Percentiles rank a stretch among this genome's conserved stretches.
Evolutionary conservation across 257 asterid species (phyloP).

Genomic region (Scutellaria barbata): DNA sequence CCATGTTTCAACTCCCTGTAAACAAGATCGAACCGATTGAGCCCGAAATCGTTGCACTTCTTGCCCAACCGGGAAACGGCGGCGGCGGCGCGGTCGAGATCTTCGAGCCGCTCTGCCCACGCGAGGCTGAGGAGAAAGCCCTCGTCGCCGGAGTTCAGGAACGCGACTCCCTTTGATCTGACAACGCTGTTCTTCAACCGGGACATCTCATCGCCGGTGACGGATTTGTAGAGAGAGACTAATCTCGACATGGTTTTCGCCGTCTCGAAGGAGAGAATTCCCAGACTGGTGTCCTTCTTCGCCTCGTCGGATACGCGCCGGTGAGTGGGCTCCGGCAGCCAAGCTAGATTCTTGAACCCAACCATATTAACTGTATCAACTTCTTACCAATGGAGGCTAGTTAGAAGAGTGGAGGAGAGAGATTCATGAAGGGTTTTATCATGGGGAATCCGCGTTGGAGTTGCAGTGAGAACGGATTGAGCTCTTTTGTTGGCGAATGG

Average conservation of each 20-base stretch:
- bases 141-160: conserved; percentile 67
- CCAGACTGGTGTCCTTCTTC: conserved; percentile 43
- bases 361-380: conserved; percentile 39
- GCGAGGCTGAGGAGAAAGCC: conserved; percentile 61
- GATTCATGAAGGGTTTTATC: neutral
- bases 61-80: conserved; percentile 66
- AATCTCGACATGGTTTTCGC: conserved; percentile 72
- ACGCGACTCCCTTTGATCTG: conserved; percentile 59
- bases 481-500: neutral
- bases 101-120: conserved; percentile 73
- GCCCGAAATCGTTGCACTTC: conserved; percentile 60
- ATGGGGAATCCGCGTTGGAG: conserved; percentile 33
- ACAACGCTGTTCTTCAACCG: conserved; percentile 45
- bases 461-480: conserved; percentile 15
- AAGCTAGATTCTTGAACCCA: conserved; percentile 45
- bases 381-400: neutral
- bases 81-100: conserved; percentile 66
- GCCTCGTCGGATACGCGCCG: conserved; percentile 31
- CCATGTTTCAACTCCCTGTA: conserved; percentile 68
- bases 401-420: neutral
- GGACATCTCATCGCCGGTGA: conserved; percentile 52
- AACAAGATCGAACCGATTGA: conserved; percentile 54
- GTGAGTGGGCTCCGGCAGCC: conserved; percentile 51
- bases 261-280: conserved; percentile 77
- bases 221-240: conserved; percentile 67